Evolutionary conservation across 140 eudicot species (phyloP).

Genomic region (Oenanthe javanica): DNA sequence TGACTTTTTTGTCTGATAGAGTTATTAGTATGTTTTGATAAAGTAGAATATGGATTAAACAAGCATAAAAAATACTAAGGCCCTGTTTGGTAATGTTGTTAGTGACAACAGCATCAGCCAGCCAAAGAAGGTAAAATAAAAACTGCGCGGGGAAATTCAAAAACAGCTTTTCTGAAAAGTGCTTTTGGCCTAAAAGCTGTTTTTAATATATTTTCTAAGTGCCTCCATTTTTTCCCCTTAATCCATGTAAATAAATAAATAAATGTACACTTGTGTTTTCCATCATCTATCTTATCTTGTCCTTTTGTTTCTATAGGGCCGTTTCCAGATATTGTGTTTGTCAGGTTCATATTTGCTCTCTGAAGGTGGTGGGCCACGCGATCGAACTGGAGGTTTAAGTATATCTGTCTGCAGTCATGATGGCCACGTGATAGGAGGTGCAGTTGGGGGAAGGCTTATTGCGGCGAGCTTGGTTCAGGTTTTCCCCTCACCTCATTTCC

Average conservation of each 20-base stretch:
- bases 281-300: neutral
- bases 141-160: too few species aligned
- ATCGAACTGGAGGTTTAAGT: constrained; percentile 85
- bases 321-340: constrained; percentile 80
- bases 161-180: too few species aligned
- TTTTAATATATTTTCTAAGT: too few species aligned
- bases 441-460: constrained; percentile 68
- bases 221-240: too few species aligned
- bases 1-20: too few species aligned
- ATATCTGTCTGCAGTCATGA: constrained; percentile 77
- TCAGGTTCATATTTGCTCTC: constrained; percentile 86
- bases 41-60: too few species aligned
- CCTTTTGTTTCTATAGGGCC: constrained; percentile 48
- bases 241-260: neutral
- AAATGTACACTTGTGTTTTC: neutral
- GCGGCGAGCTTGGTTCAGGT: constrained; percentile 88
- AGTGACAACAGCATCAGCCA: too few species aligned
- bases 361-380: constrained; percentile 56
- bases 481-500: neutral
- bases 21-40: too few species aligned
- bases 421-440: constrained; percentile 90
- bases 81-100: too few species aligned
- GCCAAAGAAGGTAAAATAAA: too few species aligned
- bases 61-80: too few species aligned
- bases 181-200: too few species aligned